Evolutionary conservation across 1,139 yeast genomes (phyloP), one percentile per base, ranked within the genome.

Genomic region (Saccharomyces uvarum): DNA sequence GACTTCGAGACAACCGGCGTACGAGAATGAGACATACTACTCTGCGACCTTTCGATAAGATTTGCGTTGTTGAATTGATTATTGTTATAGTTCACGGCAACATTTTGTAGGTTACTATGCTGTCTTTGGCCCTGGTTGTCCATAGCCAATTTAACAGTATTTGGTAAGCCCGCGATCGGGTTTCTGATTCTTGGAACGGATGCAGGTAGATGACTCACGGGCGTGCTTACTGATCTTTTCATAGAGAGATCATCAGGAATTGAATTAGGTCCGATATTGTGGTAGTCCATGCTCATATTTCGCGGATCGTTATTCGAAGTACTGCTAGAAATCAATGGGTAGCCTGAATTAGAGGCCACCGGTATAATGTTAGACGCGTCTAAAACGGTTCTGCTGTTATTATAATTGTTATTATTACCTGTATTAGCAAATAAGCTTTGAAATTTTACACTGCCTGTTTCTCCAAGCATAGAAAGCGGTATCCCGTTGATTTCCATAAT

Each of bases 381-480:
- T 19, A 38, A 9, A 19, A 38, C 7, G 8, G 44, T 16, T 9
- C 44, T 16, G 26, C 24, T 11, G 13, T 16, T 38, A 11, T 38
- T 38, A 5, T 19, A 38, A 38, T 38, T n/a, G 26, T 38, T 38
- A 19, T 11, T 19, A 8, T 19, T 38, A 11, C 24, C 24, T 11
- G 44, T 38, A 38, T 38, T 38, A 38, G 46, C 51, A 14, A 53
- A 31, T 7, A 55, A 24, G 28, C 57, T 54, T 28, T 63, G 65
- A 26, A 60, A 50, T 31, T 59, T 75, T 41, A 83, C 75, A 58
- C 88, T 82, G 2, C 95, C 95, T 0, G 93, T 86, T 9, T 90
- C 89, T 56, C 85, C 90, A 47, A 87, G 76, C 88, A 86, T 84
- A 2, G 88, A 80, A 47, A 86, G 70, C 2, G 95, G 95, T 51